Conservation (phyloP, 768 basidiomycete species). For the Sarcodon aspratus region DNA sequence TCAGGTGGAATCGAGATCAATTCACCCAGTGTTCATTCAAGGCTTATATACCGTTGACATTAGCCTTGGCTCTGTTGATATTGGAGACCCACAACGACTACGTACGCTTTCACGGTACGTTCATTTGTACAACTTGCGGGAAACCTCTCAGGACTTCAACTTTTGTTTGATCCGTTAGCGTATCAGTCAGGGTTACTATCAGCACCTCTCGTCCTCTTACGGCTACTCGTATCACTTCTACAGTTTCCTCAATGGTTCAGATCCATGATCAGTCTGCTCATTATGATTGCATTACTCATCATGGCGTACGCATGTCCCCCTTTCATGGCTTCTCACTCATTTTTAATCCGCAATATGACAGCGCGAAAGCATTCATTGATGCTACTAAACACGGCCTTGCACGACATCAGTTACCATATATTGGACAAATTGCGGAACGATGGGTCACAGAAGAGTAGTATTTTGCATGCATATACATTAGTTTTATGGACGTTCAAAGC, state of each 20-base stretch:
- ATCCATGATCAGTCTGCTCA: slow-evolving; percentile 32
- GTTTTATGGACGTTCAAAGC: neutral
- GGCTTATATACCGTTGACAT: slow-evolving; percentile 1
- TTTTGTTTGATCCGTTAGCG: slow-evolving; percentile 27
- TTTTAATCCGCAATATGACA: slow-evolving; percentile 8
- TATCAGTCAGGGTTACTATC: slow-evolving; percentile 71
- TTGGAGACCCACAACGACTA: slow-evolving; percentile 70
- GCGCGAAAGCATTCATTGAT: slow-evolving; percentile 39
- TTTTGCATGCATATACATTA: neutral
- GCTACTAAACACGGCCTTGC: slow-evolving; percentile 39
- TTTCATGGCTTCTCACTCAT: neutral
- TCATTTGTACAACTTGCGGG: neutral
- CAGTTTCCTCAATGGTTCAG: slow-evolving; percentile 42
- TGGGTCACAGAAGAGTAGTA: slow-evolving; percentile 57
- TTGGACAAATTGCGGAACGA: slow-evolving; percentile 54
- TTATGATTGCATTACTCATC: slow-evolving; percentile 30
- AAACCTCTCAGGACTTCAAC: neutral
- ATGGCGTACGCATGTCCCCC: slow-evolving; percentile 40
- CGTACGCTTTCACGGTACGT: slow-evolving; percentile 66
- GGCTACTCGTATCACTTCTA: slow-evolving; percentile 42
- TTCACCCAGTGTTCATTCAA: neutral
- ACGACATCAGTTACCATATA: slow-evolving; percentile 47
- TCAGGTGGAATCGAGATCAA: slow-evolving; percentile 38
- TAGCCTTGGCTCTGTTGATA: slow-evolving; percentile 56
- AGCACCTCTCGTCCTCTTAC: slow-evolving; percentile 45